phyloP scores from a whole-genome alignment of 1,284 basidiomycete species.

The Singerocomus rubriflavus region DNA sequence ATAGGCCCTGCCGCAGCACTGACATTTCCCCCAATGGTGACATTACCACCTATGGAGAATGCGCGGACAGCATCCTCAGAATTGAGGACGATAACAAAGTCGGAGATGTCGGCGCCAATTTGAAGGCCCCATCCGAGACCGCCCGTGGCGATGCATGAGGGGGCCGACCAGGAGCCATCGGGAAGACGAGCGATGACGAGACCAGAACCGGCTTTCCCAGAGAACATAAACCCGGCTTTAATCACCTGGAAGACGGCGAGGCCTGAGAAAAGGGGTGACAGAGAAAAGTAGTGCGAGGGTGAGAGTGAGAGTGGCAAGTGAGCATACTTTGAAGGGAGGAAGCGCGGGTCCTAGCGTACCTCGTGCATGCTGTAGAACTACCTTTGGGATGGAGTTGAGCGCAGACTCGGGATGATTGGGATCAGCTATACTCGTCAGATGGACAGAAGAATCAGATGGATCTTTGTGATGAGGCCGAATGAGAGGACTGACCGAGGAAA shows the following conservation, averaged over 20 bases:
- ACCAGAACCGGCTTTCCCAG: constrained; percentile 93
- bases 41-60: constrained; percentile 93
- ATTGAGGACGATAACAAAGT: constrained; percentile 94
- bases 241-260: constrained; percentile 95
- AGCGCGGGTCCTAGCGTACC: constrained; percentile 44
- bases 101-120: constrained; percentile 86
- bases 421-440: constrained; percentile 57
- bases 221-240: constrained; percentile 95
- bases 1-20: constrained; percentile 89
- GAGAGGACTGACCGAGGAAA: constrained; percentile 71
- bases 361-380: constrained; percentile 85
- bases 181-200: constrained; percentile 92
- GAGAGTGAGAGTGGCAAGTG: neutral
- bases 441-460: neutral
- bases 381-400: constrained; percentile 94
- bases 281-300: too few relatives aligned
- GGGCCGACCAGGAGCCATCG: constrained; percentile 97
- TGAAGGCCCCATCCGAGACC: constrained; percentile 96
- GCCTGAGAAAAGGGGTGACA: constrained; percentile 43
- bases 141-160: constrained; percentile 96
- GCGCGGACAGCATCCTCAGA: constrained; percentile 94
- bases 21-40: constrained; percentile 91
- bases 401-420: constrained; percentile 87
- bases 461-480: neutral
- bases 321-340: neutral